A percentile compares a stretch with the other conserved stretches of the same genome.
Conservation (phyloP, 768 basidiomycete species). For the Lactarius hatsudake region DNA sequence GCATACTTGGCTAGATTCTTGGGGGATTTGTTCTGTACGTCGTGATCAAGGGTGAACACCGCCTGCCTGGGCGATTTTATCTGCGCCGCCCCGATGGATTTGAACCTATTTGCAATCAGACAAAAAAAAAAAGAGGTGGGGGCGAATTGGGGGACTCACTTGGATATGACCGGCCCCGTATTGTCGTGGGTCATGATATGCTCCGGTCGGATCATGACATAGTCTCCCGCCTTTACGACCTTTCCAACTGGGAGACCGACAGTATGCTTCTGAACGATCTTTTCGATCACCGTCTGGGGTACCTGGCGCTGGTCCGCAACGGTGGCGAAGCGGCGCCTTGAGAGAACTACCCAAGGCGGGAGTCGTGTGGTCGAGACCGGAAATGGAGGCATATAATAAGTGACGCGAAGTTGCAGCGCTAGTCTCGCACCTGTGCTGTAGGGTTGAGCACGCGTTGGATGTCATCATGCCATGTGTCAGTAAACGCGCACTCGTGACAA, state of each 20-base stretch:
- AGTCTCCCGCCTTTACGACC: slow-evolving; percentile 90
- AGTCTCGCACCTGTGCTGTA: background rate
- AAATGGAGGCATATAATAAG: slow-evolving; percentile 11
- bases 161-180: slow-evolving; percentile 96
- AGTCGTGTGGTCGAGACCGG: background rate
- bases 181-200: slow-evolving; percentile 99
- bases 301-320: slow-evolving; percentile 33
- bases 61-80: slow-evolving; percentile 80
- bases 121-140: background rate
- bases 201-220: slow-evolving; percentile 98
- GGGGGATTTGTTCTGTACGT: slow-evolving; percentile 90
- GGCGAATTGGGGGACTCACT: slow-evolving; percentile 49
- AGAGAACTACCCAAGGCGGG: background rate
- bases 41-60: slow-evolving; percentile 97
- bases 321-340: slow-evolving; percentile 28
- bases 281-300: slow-evolving; percentile 92
- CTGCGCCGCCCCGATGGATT: slow-evolving; percentile 86
- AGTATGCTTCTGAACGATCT: slow-evolving; percentile 96
- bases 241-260: slow-evolving; percentile 83
- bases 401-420: background rate
- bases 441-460: background rate
- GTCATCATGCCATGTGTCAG: background rate
- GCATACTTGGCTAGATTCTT: slow-evolving; percentile 94
- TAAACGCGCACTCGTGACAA: background rate
- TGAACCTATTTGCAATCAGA: slow-evolving; percentile 60